Conservation (phyloP, 1,139 yeast genomes). For the Candida sp. region DNA sequence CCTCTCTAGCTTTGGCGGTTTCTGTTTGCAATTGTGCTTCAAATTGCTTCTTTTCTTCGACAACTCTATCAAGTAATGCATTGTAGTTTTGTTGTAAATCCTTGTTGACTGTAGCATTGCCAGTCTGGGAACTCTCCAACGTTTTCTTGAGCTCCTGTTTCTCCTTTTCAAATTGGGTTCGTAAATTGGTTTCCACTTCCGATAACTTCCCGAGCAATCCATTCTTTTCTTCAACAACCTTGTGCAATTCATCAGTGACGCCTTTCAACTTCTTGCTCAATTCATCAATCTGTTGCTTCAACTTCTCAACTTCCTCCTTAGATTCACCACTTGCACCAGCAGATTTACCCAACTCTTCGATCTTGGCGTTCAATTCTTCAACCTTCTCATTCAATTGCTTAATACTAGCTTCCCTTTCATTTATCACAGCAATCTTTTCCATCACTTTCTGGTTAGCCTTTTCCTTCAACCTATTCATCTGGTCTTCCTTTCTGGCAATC, state of each 20-base stretch:
- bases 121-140: slow-evolving; percentile 19
- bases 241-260: slow-evolving; percentile 13
- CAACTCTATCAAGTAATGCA: slow-evolving; percentile 23
- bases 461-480: slow-evolving; percentile 20
- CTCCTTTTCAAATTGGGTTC: slow-evolving; percentile 20
- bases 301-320: slow-evolving; percentile 14
- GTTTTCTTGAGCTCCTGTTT: slow-evolving; percentile 17
- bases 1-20: slow-evolving; percentile 30
- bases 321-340: slow-evolving; percentile 2
- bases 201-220: slow-evolving; percentile 15
- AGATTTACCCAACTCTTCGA: slow-evolving; percentile 10
- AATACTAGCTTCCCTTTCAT: slow-evolving; percentile 13
- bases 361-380: slow-evolving; percentile 10
- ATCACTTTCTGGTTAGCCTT: slow-evolving; percentile 15
- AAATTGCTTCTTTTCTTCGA: slow-evolving; percentile 22
- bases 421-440: slow-evolving; percentile 11
- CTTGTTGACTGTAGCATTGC: background rate
- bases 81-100: slow-evolving; percentile 17
- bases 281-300: slow-evolving; percentile 17
- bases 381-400: slow-evolving; percentile 9
- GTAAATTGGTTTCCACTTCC: slow-evolving; percentile 14
- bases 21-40: slow-evolving; percentile 34
- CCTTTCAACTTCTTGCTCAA: slow-evolving; percentile 15
- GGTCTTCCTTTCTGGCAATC: slow-evolving; percentile 26
- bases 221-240: slow-evolving; percentile 17